Conservation (phyloP, 2,329 filamentous ascomycete genomes). For the Fusarium decemcellulare region DNA sequence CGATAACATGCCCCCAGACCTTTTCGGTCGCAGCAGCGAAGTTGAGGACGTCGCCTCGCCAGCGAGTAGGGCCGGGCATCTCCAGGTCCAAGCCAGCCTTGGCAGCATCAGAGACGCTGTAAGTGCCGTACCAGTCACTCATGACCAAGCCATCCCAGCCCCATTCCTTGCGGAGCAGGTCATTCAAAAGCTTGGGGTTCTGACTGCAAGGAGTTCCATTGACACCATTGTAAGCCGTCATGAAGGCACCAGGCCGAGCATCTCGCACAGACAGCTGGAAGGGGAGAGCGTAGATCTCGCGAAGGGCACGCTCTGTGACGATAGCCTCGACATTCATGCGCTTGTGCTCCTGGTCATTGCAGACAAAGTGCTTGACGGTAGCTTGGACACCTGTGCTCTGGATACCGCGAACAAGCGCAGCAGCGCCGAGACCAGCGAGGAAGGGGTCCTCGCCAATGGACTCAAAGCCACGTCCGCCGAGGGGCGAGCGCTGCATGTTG, state of each 20-base stretch:
- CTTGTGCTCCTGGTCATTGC: conserved; percentile 73
- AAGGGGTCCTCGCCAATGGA: conserved; percentile 72
- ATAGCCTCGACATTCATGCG: conserved; percentile 69
- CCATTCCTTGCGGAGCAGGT: conserved; percentile 70
- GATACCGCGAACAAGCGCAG: conserved; percentile 67
- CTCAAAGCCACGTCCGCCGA: conserved; percentile 73
- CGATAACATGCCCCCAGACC: conserved; percentile 67
- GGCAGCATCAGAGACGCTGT: conserved; percentile 65
- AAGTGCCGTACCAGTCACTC: conserved; percentile 73
- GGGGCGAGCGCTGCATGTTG: conserved; percentile 73
- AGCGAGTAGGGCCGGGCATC: conserved; percentile 70
- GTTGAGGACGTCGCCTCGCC: conserved; percentile 65
- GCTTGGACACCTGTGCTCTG: conserved; percentile 70
- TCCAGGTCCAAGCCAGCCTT: conserved; percentile 70
- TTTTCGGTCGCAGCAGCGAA: conserved; percentile 70
- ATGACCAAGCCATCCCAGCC: conserved; percentile 70
- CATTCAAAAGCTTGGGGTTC: conserved; percentile 64
- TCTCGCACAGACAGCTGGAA: conserved; percentile 71
- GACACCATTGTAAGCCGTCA: conserved; percentile 73
- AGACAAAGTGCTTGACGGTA: conserved; percentile 73
- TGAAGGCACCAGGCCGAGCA: conserved; percentile 66
- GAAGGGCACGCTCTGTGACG: conserved; percentile 68
- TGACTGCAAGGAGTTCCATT: conserved; percentile 71
- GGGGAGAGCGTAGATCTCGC: conserved; percentile 71
- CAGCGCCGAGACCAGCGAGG: conserved; percentile 68